phyloP scores from a whole-genome alignment of 2,329 filamentous ascomycete species.

The Neofusicoccum ribis region DNA sequence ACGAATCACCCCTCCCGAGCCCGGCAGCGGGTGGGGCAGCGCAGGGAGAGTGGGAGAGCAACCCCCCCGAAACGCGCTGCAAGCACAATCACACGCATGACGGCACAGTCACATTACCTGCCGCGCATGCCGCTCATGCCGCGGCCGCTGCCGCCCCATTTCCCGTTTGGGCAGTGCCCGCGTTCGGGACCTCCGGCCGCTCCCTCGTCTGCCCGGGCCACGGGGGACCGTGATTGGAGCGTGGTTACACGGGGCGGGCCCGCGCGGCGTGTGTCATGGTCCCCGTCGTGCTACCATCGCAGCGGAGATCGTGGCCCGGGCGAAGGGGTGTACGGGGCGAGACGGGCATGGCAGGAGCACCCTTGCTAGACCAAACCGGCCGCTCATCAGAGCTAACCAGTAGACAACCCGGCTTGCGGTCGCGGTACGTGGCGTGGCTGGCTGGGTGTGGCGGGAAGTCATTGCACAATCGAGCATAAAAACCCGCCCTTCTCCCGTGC shows the following conservation, averaged over 20 bases:
- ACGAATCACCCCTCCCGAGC: background rate
- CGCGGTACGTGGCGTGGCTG: too few relatives aligned
- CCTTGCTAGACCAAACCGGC: too few relatives aligned
- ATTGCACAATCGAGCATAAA: background rate
- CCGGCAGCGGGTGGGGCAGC: background rate
- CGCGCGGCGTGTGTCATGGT: background rate
- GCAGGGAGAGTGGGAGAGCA: background rate
- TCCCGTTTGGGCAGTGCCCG: background rate
- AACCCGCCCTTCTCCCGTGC: background rate
- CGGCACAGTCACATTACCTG: slow-evolving; percentile 8
- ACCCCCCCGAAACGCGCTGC: background rate
- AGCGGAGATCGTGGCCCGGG: too few relatives aligned
- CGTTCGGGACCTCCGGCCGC: too few relatives aligned
- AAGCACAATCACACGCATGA: background rate
- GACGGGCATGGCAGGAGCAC: too few relatives aligned
- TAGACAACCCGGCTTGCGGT: too few relatives aligned
- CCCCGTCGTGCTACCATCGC: background rate
- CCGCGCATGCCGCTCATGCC: slow-evolving; percentile 1
- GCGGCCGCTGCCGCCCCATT: background rate
- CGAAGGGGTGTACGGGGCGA: too few relatives aligned
- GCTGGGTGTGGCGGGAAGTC: background rate
- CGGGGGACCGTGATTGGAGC: background rate
- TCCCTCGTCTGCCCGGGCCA: too few relatives aligned
- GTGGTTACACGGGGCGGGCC: background rate
- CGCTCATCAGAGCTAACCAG: too few relatives aligned